Percentiles rank a stretch among this genome's conserved stretches.
phyloP scores from a whole-genome alignment of 345 rosid species.

The Laguncularia racemosa region DNA sequence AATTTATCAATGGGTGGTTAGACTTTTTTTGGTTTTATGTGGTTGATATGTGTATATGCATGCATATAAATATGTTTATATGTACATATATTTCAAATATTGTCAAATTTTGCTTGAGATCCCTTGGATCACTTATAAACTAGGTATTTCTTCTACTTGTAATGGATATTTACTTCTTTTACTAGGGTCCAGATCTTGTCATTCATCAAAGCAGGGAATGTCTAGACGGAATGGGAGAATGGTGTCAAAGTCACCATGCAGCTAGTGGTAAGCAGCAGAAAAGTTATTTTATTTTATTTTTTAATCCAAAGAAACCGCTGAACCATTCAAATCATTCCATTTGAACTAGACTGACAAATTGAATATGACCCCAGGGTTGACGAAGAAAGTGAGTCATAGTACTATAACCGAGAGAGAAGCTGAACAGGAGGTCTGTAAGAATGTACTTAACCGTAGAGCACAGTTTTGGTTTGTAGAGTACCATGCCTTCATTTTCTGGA shows the following conservation, averaged over 20 bases:
- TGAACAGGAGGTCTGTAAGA: constrained; percentile 61
- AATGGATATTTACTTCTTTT: constrained; percentile 9
- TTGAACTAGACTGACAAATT: constrained; percentile 5
- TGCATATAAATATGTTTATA: no score
- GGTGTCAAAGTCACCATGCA: constrained; percentile 87
- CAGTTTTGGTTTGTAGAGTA: not conserved
- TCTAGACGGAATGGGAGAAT: constrained; percentile 72
- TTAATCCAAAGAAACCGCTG: not conserved
- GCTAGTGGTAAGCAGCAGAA: constrained; percentile 60
- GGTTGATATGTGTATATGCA: no score
- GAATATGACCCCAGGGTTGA: constrained; percentile 51
- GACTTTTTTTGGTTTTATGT: no score
- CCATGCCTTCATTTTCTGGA: not conserved
- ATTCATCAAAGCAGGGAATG: constrained; percentile 76
- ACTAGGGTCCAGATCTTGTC: constrained; percentile 87
- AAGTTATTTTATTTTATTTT: not conserved
- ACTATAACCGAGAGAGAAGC: constrained; percentile 68
- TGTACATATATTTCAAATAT: no score
- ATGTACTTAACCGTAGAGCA: not conserved
- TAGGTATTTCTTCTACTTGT: constrained; percentile 4
- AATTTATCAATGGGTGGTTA: no score
- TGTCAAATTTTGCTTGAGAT: no score
- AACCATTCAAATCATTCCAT: not conserved
- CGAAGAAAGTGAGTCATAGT: constrained; percentile 65
- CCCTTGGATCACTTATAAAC: no score